Conservation (phyloP, 2,329 filamentous ascomycete species). For the Ceratocystis huliohia region DNA sequence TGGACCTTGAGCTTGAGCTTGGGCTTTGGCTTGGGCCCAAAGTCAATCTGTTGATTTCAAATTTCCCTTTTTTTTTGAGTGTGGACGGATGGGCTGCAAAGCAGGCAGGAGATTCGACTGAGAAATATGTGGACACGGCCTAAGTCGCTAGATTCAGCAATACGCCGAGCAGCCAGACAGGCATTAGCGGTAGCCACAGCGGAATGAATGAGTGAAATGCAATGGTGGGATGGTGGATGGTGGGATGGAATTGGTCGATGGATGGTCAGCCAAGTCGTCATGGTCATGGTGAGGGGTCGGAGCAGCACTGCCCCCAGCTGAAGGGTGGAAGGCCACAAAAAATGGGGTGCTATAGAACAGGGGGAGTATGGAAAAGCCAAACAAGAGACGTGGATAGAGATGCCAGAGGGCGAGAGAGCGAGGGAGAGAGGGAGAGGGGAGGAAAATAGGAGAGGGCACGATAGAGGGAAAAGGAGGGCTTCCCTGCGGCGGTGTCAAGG, state of each 20-base stretch:
- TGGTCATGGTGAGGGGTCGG: neutral
- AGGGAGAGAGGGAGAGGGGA: neutral
- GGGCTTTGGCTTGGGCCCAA: neutral
- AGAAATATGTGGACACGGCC: conserved; percentile 2
- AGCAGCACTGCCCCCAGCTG: neutral
- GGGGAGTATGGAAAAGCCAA: neutral
- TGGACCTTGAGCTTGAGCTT: neutral
- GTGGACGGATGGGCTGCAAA: neutral
- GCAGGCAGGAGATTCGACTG: neutral
- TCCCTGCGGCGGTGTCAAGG: neutral
- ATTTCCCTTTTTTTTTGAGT: neutral
- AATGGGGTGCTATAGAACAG: neutral
- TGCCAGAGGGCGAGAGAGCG: neutral
- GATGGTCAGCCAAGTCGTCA: neutral
- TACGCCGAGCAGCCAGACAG: neutral
- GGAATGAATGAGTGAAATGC: neutral
- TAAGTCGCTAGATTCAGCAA: conserved; percentile 1
- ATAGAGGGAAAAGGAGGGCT: neutral
- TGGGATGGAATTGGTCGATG: neutral
- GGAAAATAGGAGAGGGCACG: neutral
- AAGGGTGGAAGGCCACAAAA: neutral
- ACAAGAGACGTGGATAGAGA: too few relatives aligned
- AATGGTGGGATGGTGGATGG: neutral
- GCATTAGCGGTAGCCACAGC: neutral
- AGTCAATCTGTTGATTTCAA: neutral